Base-by-base conservation (phyloP, 140 eudicot genomes). In the Anethum foeniculum region DNA sequence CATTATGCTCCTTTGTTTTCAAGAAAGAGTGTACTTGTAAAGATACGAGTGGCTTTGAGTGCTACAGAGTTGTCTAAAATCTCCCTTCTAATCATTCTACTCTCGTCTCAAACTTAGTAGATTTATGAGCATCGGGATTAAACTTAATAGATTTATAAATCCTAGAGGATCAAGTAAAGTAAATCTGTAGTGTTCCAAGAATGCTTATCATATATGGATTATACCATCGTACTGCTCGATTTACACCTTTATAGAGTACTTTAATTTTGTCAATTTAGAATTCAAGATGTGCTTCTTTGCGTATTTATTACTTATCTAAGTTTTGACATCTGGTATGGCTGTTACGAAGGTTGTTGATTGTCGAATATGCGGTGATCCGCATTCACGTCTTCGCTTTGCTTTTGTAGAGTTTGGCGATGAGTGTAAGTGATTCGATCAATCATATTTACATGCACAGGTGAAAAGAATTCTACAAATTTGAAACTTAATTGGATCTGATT, bases 331-430 rank as follows among this genome's bases (percentile, higher is more conserved):
- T n/a, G 8, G 27, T 46, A 23, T 25, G 72, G 77, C 79, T 82
- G 48, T 46, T 84, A 48, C 56, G 84, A 85, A 94, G 98, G 98
- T 94, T 89, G 86, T 94, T 86, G 98, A 94, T 82, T 94, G 98
- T 80, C 91, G 98, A 81, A 88, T 94, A 52, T 94, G 98, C 82
- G 98, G 98, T 10, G 98, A 94, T 85, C 96, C 98, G 8, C 90
- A 92, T 83, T 94, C 98, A 75, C 96, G 97, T 83, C 98, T 92
- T 73, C 98, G 98, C 84, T 94, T 94, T 88, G 98, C 97, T 73
- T 94, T 94, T 78, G 98, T 94, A 46, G 98, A 94, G 86, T 94
- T 90, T 85, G 88, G 94, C 80, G 96, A 92, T 72, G 98, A 94
- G 80, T 86, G 98, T 94, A 89, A 86, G 98, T 85, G 81, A 7